Base-by-base conservation (phyloP, 2,329 filamentous ascomycete genomes). In the Ceratocystis diversiconidia region DNA sequence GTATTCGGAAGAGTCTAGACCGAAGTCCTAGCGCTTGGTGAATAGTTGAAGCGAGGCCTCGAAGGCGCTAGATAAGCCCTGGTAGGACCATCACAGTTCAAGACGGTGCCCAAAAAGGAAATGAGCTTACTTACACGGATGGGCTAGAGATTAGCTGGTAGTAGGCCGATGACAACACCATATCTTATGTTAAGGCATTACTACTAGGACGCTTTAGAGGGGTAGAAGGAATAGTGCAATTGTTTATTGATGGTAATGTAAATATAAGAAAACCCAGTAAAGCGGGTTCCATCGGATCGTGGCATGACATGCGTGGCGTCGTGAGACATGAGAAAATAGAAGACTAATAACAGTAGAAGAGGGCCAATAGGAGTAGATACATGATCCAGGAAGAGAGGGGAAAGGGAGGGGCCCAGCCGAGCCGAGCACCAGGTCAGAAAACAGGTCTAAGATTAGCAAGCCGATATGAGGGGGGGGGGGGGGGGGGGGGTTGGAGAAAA, bases 271-370 rank as follows among this genome's bases (percentile, higher is more conserved):
- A 30, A 32, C 22, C 36, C 36, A 41, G 36, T 41, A 41, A 57
- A 17, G 28, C 52, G n/a, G 15, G 22, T 7, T 57, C 25, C 52
- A 32, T n/a, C 8, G 52, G 28, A 32, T 57, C 28, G 19, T 28
- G 7, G 12, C 52, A 32, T 57, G 25, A 30, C 28, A 57, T 57
- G 52, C 52, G 52, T 57, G 52, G 30, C 25, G 52, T 57, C 52
- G 52, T 57, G 52, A 57, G 52, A 57, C 52, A 57, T 57, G 30
- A 57, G 28, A 57, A 57, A 57, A 32, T 10, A 12, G 48, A 50
- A 19, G 48, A 22, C n/a, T 22, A 22, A 41, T 15, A 41, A 41
- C 36, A 48, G 19, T 48, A 50, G 48, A 50, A 57, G 52, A 57
- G 36, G 10, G 36, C 52, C 22, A 57, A 25, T 30, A 32, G 52